Conservation (phyloP, 2,329 filamentous ascomycete species). For the Verticillium isaacii region DNA sequence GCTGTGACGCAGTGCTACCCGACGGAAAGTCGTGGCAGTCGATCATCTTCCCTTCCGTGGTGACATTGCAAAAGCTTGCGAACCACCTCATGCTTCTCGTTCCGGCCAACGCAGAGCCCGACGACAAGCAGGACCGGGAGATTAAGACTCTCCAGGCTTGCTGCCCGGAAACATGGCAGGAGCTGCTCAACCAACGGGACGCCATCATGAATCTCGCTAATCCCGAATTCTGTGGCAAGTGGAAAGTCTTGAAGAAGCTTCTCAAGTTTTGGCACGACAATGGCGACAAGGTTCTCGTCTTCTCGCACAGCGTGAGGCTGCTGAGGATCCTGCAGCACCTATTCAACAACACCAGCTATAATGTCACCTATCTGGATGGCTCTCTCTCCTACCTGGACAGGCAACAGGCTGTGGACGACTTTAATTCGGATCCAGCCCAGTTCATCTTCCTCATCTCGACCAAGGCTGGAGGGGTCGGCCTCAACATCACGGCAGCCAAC, state of each 20-base stretch:
- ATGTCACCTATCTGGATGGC: conserved; percentile 86
- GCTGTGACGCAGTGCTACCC: conserved; percentile 60
- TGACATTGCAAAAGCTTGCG: conserved; percentile 77
- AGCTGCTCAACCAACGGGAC: conserved; percentile 70
- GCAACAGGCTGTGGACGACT: conserved; percentile 77
- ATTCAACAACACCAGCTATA: conserved; percentile 85
- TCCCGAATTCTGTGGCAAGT: conserved; percentile 92
- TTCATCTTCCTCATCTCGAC: conserved; percentile 97
- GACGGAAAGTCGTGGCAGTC: conserved; percentile 66
- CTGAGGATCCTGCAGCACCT: conserved; percentile 79
- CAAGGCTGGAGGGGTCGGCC: conserved; percentile 83
- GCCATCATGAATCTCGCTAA: conserved; percentile 78
- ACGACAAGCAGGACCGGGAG: conserved; percentile 74
- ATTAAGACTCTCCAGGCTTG: conserved; percentile 69
- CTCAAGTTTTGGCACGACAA: conserved; percentile 85
- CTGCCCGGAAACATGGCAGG: conserved; percentile 69
- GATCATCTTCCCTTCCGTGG: conserved; percentile 80
- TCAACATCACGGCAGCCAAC: conserved; percentile 97
- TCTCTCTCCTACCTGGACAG: conserved; percentile 79
- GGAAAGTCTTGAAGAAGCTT: conserved; percentile 84
- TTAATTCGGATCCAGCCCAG: conserved; percentile 80
- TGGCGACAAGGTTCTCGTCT: conserved; percentile 92
- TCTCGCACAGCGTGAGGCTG: conserved; percentile 85
- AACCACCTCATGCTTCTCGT: conserved; percentile 91
- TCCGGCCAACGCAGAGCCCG: conserved; percentile 57